phyloP scores from a whole-genome alignment of 1,139 yeast genomes.

The Nakaseomyces uthaithaninus region DNA sequence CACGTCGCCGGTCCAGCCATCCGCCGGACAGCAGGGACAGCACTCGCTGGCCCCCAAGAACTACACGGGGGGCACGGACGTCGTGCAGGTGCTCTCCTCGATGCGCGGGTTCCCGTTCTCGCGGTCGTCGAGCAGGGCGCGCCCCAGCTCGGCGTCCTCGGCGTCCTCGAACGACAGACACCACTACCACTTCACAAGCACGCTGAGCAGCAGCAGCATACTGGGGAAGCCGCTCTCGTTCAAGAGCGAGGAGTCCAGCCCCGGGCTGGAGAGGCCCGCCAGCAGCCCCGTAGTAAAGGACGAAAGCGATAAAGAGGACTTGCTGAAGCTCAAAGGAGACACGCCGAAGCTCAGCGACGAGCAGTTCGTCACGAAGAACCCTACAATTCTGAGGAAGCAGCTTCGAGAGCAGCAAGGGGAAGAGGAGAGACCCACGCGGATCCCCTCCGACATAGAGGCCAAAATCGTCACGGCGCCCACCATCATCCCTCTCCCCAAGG shows the following conservation, averaged over 20 bases:
- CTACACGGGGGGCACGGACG: constrained; percentile 13
- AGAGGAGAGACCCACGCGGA: background rate
- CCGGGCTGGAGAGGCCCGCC: background rate
- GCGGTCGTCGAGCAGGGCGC: constrained; percentile 2
- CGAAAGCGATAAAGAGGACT: background rate
- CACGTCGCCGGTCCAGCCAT: background rate
- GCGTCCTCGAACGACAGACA: constrained; percentile 3
- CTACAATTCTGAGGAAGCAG: background rate
- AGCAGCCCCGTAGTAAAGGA: background rate
- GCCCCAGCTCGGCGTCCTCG: constrained; percentile 2
- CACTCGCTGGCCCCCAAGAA: constrained; percentile 20
- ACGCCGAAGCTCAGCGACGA: too few species aligned
- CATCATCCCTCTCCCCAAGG: constrained; percentile 1
- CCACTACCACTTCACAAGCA: constrained; percentile 7
- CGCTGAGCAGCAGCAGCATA: constrained; percentile 6
- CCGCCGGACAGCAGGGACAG: constrained; percentile 26
- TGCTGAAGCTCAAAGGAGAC: too few species aligned
- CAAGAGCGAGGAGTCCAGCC: constrained; percentile 3
- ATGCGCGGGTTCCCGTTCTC: constrained; percentile 31
- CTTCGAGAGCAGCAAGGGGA: constrained; percentile 2
- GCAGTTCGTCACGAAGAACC: constrained; percentile 1
- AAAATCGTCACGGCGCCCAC: background rate
- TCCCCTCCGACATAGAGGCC: background rate
- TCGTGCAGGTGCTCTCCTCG: constrained; percentile 30
- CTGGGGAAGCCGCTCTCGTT: constrained; percentile 2